phyloP scores from a whole-genome alignment of 768 basidiomycete genomes.

The Lactarius vividus region DNA sequence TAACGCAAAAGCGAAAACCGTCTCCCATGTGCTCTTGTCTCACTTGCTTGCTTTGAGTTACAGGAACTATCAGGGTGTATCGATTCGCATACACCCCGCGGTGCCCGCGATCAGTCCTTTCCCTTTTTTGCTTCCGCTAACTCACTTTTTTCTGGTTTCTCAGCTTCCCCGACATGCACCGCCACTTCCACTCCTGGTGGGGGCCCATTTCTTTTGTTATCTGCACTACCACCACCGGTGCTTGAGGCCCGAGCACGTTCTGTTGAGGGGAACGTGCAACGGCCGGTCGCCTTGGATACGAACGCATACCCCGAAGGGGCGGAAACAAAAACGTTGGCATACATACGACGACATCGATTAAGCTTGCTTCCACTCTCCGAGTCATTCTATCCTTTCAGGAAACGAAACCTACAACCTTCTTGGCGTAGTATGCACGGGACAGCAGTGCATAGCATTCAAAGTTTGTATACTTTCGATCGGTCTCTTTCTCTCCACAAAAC shows the following conservation, averaged over 20 bases:
- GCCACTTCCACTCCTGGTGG: conserved; percentile 12
- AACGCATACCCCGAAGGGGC: not conserved
- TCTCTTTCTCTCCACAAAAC: not conserved
- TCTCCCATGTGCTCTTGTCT: not conserved
- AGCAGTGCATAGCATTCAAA: not conserved
- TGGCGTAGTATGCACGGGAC: not conserved
- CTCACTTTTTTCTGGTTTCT: not conserved
- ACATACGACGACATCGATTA: conserved; percentile 14
- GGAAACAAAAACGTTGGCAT: conserved; percentile 25
- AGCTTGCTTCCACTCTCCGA: conserved; percentile 13
- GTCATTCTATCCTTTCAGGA: conserved; percentile 4
- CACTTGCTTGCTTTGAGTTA: not conserved
- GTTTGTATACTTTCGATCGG: not conserved
- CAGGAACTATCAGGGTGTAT: not conserved
- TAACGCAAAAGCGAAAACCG: not conserved
- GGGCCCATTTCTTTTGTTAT: conserved; percentile 4
- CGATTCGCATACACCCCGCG: not conserved
- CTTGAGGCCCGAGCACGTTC: conserved; percentile 9
- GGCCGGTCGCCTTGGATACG: conserved; percentile 26
- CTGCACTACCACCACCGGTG: not conserved
- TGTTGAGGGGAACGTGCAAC: conserved; percentile 7
- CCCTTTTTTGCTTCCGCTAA: not conserved
- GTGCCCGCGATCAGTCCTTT: conserved; percentile 4
- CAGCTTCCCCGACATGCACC: conserved; percentile 3
- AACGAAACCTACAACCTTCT: conserved; percentile 2